Evolutionary conservation across 768 basidiomycete species (phyloP).

Genomic region (Imleria badia): DNA sequence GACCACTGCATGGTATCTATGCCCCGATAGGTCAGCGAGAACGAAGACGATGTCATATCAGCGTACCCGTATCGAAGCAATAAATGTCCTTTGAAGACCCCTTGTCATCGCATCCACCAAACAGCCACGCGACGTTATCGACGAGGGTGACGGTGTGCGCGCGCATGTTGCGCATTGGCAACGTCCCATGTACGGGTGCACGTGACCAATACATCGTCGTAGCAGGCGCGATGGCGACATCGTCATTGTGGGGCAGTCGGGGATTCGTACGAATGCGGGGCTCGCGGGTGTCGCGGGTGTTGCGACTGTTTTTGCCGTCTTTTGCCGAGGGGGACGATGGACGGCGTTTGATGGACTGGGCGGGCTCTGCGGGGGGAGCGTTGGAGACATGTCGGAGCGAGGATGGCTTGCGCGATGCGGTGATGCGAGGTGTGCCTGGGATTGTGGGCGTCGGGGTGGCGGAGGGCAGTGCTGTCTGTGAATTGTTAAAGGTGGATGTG

Average conservation of each 20-base stretch:
- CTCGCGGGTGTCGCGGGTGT: conserved; percentile 22
- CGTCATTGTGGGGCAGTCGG: conserved; percentile 58
- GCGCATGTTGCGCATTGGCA: conserved; percentile 69
- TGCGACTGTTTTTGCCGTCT: conserved; percentile 19
- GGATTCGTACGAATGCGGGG: conserved; percentile 50
- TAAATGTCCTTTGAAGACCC: conserved; percentile 74
- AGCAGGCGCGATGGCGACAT: conserved; percentile 60
- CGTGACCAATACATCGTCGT: conserved; percentile 85
- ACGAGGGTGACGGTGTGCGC: conserved; percentile 85
- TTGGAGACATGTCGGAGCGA: conserved; percentile 33
- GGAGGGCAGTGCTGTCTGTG: neutral
- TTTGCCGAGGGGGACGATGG: conserved; percentile 30
- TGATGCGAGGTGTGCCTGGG: conserved; percentile 28
- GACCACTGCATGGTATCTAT: conserved; percentile 90
- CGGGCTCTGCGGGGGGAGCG: conserved; percentile 23
- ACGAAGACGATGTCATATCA: neutral
- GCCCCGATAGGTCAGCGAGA: neutral
- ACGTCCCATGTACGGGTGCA: conserved; percentile 71
- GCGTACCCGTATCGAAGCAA: conserved; percentile 79
- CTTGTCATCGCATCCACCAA: conserved; percentile 86
- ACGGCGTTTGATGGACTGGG: conserved; percentile 26
- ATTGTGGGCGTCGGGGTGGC: conserved; percentile 15
- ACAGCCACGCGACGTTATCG: conserved; percentile 80
- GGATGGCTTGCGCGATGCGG: conserved; percentile 31
- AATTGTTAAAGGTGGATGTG: conserved; percentile 36